These are phyloP conservation scores for Neostapfia colusana DNA, from an alignment of 176 grass and related monocot species.

Conservation along the genomic window DNA sequence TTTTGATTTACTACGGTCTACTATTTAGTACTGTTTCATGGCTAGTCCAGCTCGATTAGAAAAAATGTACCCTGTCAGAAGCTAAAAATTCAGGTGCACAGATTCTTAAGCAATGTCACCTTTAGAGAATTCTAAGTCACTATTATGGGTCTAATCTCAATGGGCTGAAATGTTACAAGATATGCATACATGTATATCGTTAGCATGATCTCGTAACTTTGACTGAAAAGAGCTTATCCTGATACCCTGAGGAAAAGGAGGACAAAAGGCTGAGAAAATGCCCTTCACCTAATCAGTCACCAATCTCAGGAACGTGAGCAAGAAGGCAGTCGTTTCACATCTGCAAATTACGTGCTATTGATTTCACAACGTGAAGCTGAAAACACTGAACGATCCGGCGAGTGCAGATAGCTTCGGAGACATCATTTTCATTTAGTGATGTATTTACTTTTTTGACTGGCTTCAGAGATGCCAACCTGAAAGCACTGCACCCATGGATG, in stretches of 20 bases:
- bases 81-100: neutral
- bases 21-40: neutral
- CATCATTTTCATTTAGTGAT: neutral
- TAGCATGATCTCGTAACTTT: conserved; percentile 24
- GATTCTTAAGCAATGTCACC: neutral
- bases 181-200: neutral
- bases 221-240: conserved; percentile 34
- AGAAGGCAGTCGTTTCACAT: neutral
- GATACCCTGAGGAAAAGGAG: conserved; percentile 21
- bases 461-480: conserved; percentile 12
- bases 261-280: neutral
- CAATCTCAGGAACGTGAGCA: conserved; percentile 1
- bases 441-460: too few species aligned
- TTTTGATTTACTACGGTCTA: neutral
- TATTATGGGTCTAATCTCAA: too few species aligned
- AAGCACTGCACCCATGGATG: conserved; percentile 7
- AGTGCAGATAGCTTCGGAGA: neutral
- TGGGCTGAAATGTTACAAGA: neutral
- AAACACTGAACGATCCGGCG: neutral
- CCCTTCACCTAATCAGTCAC: conserved; percentile 4
- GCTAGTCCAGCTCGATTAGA: neutral
- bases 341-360: neutral
- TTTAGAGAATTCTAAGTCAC: neutral
- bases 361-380: conserved; percentile 23
- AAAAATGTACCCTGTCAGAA: neutral